Conservation (phyloP, 768 basidiomycete species). For the Amanita pseudoporphyria region DNA sequence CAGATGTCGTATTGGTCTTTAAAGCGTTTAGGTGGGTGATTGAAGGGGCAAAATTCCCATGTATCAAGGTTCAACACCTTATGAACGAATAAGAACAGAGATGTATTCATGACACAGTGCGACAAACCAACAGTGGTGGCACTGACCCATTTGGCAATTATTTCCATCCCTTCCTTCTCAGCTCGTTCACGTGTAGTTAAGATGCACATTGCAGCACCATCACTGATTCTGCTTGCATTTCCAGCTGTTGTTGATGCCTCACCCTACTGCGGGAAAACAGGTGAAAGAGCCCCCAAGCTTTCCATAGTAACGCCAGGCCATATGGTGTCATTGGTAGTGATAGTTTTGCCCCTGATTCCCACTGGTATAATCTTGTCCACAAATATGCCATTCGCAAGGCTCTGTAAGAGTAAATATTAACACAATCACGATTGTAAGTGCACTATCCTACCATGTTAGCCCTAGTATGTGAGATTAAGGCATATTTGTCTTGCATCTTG, state of each 20-base stretch:
- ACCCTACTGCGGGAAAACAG: slow-evolving; percentile 82
- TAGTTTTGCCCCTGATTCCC: slow-evolving; percentile 53
- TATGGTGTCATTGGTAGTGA: slow-evolving; percentile 81
- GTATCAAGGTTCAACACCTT: slow-evolving; percentile 66
- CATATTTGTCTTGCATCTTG: slow-evolving; percentile 82
- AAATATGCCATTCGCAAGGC: slow-evolving; percentile 64
- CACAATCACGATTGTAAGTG: neutral
- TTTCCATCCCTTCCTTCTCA: slow-evolving; percentile 62
- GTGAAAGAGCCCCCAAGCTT: slow-evolving; percentile 68
- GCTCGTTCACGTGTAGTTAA: slow-evolving; percentile 76
- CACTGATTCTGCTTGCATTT: slow-evolving; percentile 84
- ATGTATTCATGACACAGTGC: neutral
- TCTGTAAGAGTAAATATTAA: slow-evolving; percentile 25
- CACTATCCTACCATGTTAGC: slow-evolving; percentile 46
- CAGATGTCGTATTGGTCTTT: no score
- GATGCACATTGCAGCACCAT: slow-evolving; percentile 83
- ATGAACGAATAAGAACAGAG: neutral
- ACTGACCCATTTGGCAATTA: slow-evolving; percentile 78
- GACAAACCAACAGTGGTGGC: slow-evolving; percentile 64
- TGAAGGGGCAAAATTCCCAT: slow-evolving; percentile 83
- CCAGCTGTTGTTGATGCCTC: slow-evolving; percentile 65
- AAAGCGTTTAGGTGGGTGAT: no score
- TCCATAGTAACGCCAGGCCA: slow-evolving; percentile 75
- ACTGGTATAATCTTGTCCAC: slow-evolving; percentile 86
- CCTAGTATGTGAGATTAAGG: slow-evolving; percentile 77